These are phyloP conservation scores for Physcomitrellopsis africana DNA, from an alignment of 225 moss, liverwort and hornwort species.

Conservation along the genomic window DNA sequence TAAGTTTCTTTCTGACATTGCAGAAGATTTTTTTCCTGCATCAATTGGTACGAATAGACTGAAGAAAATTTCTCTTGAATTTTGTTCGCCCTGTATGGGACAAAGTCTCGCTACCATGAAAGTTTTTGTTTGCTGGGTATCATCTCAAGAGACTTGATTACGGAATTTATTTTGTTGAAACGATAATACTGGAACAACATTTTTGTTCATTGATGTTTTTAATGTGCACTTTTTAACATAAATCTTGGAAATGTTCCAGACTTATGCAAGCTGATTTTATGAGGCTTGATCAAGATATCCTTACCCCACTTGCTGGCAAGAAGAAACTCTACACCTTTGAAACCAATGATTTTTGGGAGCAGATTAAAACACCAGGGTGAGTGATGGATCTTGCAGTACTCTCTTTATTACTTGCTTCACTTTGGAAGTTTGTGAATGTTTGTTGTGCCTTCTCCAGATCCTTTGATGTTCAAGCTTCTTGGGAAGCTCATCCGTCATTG, in stretches of 20 bases:
- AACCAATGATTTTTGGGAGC: conserved; percentile 98
- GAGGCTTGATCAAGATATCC: conserved; percentile 96
- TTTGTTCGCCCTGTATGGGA: conserved; percentile 8
- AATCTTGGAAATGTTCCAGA: conserved; percentile 53
- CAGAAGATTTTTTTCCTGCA: not conserved
- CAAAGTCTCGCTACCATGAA: not conserved
- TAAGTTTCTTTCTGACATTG: conserved; percentile 31
- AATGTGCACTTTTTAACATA: conserved; percentile 30
- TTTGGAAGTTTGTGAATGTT: conserved; percentile 8
- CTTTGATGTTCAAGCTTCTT: not conserved
- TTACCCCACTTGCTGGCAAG: conserved; percentile 96
- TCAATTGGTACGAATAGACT: conserved; percentile 12
- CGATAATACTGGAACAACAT: not conserved
- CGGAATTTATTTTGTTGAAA: not conserved
- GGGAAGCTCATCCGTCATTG: not conserved
- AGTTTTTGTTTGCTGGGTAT: not conserved
- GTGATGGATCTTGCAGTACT: conserved; percentile 1
- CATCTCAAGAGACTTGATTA: not conserved
- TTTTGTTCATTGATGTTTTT: conserved; percentile 13
- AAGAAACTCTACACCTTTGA: conserved; percentile 92
- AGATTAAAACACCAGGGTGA: conserved; percentile 97
- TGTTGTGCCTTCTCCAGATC: conserved; percentile 6
- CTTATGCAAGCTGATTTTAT: conserved; percentile 86
- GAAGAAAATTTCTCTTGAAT: not conserved
- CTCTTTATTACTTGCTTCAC: not conserved